These are phyloP conservation scores for Saposhnikovia divaricata DNA, from an alignment of 129 eudicot genomes.

Conservation along the genomic window DNA sequence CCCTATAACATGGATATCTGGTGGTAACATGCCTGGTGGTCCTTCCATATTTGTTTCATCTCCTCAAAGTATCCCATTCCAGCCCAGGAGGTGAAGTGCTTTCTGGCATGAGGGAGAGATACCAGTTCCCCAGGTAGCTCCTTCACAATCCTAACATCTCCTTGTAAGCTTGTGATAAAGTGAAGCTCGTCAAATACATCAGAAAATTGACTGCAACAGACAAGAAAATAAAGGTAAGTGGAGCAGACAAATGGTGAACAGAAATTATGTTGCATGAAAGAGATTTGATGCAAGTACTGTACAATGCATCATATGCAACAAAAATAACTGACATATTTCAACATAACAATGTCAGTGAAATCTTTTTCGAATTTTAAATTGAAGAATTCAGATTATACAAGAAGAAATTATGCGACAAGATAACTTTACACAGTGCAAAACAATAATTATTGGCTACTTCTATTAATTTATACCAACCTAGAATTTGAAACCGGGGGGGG, in stretches of 20 bases:
- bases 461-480: neutral
- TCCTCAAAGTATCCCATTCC: constrained; percentile 79
- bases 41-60: constrained; percentile 71
- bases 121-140: constrained; percentile 70
- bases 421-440: neutral
- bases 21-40: constrained; percentile 51
- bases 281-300: neutral
- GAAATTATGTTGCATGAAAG: neutral
- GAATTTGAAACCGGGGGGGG: neutral
- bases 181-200: constrained; percentile 79
- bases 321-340: neutral
- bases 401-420: neutral
- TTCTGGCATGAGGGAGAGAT: constrained; percentile 76
- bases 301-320: neutral
- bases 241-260: neutral
- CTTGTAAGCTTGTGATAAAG: constrained; percentile 59
- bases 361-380: neutral
- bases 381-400: neutral
- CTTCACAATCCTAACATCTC: constrained; percentile 69
- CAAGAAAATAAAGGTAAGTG: constrained; percentile 2
- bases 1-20: neutral
- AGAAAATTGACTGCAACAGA: constrained; percentile 60
- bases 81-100: constrained; percentile 89
- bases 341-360: neutral
- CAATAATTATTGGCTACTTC: neutral